phyloP scores from a whole-genome alignment of 768 basidiomycete genomes.

The Tricholoma sp. region DNA sequence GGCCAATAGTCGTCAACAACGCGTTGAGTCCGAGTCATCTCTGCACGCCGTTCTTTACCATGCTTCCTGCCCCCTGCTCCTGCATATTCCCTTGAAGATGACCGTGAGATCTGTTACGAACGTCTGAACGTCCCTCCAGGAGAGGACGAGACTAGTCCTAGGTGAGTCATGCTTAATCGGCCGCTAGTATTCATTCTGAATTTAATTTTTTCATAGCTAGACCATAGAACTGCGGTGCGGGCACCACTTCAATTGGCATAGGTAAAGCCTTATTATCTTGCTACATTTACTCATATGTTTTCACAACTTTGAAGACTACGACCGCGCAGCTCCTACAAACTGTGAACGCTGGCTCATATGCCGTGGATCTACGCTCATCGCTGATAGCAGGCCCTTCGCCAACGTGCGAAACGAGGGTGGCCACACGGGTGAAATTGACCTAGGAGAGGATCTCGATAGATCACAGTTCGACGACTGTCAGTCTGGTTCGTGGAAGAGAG shows the following conservation, averaged over 20 bases:
- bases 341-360: constrained; percentile 7
- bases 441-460: constrained; percentile 8
- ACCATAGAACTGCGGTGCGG: too few species aligned
- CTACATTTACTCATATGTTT: background rate
- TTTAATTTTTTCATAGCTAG: background rate
- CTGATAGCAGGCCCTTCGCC: constrained; percentile 5
- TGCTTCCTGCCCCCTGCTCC: background rate
- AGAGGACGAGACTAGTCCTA: background rate
- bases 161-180: background rate
- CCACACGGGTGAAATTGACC: constrained; percentile 6
- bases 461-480: constrained; percentile 10
- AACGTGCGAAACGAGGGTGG: constrained; percentile 9
- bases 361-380: constrained; percentile 4
- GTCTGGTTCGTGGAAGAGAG: constrained; percentile 9
- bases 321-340: constrained; percentile 5
- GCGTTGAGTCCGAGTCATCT: too few species aligned
- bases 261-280: background rate
- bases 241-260: background rate
- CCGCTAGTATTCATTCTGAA: background rate
- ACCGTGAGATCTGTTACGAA: background rate
- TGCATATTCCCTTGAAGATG: background rate
- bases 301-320: too few species aligned
- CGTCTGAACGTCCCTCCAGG: background rate
- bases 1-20: too few species aligned
- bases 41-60: too few species aligned